Conservation (phyloP, 495 filamentous ascomycete species). For the Penicillium tannophilum region DNA sequence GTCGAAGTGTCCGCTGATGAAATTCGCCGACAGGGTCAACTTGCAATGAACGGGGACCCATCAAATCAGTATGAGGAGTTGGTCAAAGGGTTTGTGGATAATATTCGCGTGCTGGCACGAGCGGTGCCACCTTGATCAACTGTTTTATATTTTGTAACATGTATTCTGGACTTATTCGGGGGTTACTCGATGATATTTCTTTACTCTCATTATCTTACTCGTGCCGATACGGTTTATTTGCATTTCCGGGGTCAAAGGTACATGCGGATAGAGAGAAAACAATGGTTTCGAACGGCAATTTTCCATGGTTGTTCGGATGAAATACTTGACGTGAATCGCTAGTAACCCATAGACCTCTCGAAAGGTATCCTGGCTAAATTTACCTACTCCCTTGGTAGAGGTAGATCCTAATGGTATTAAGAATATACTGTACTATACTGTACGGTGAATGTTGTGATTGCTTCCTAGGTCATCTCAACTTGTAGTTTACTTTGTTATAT, state of each 20-base stretch:
- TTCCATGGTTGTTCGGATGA: not conserved
- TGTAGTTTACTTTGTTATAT: no score
- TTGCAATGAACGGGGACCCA: slow-evolving; percentile 56
- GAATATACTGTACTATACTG: no score
- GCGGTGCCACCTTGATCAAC: slow-evolving; percentile 40
- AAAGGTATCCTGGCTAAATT: not conserved
- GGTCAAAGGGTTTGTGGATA: slow-evolving; percentile 82
- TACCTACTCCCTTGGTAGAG: not conserved
- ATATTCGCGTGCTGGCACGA: slow-evolving; percentile 70
- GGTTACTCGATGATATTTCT: slow-evolving; percentile 8
- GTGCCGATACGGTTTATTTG: slow-evolving; percentile 20
- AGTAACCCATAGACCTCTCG: not conserved
- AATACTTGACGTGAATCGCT: not conserved
- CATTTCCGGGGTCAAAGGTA: slow-evolving; percentile 1
- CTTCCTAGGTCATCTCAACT: no score
- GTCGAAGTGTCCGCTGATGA: slow-evolving; percentile 73
- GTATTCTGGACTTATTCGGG: slow-evolving; percentile 20
- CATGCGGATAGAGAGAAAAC: slow-evolving; percentile 11
- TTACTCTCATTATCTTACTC: not conserved
- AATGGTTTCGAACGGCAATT: not conserved
- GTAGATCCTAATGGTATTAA: no score
- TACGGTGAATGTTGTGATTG: no score
- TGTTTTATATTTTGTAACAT: slow-evolving; percentile 26
- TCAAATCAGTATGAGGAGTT: slow-evolving; percentile 69
- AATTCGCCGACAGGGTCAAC: slow-evolving; percentile 68